Conservation (phyloP, 2,329 filamentous ascomycete genomes). For the Colletotrichum chrysophilum region DNA sequence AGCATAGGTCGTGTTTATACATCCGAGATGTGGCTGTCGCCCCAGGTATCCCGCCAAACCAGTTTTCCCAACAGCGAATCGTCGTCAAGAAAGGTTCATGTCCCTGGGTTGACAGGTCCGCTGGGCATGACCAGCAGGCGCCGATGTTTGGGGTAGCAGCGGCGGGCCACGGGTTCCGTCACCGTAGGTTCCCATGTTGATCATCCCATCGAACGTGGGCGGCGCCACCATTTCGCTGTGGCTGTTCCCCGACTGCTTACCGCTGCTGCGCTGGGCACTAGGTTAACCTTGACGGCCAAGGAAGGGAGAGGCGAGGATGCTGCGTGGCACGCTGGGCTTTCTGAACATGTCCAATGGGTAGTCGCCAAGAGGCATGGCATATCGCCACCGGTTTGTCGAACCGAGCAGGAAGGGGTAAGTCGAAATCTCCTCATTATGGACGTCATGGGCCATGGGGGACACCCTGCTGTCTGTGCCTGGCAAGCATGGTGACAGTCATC, state of each 20-base stretch:
- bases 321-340: neutral
- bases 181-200: neutral
- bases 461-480: neutral
- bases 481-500: neutral
- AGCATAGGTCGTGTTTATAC: neutral
- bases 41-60: neutral
- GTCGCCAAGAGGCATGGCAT: neutral
- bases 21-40: neutral
- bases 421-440: neutral
- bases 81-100: neutral
- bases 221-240: neutral
- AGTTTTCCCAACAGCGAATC: neutral
- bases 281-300: neutral
- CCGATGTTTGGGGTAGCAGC: neutral
- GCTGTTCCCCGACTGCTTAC: neutral
- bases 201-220: neutral
- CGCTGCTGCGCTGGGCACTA: neutral
- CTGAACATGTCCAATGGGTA: neutral
- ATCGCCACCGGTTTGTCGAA: neutral
- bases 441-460: slow-evolving; percentile 10
- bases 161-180: neutral
- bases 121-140: neutral
- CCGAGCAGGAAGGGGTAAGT: neutral
- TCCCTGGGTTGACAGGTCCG: neutral
- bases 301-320: neutral